Evolutionary conservation across 2,329 filamentous ascomycete species (phyloP), one percentile per base, ranked within the genome.

Genomic region (Phyllosticta ampelicida): DNA sequence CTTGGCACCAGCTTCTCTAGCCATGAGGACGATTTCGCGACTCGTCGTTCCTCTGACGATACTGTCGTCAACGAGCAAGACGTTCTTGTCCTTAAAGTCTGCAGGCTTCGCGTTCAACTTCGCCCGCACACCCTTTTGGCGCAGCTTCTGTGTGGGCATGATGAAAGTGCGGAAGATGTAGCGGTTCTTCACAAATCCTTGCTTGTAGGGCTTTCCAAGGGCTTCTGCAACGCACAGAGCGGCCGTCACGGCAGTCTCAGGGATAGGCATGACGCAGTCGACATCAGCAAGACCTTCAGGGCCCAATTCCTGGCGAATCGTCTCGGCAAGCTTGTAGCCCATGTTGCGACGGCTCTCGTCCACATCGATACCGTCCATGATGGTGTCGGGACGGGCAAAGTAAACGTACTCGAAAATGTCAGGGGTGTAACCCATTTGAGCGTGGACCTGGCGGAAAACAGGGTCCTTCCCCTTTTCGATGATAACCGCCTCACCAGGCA

Each of bases 401-500:
- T 96, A 96, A 60, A 95, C 86, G 63, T 85, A 90, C 73, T 95
- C 89, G 66, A 95, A 94, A 61, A 90, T 87, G 69, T 96, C 90
- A 0, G 90, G 90, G 1, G 87, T 85, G 68, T 95, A 95, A 16
- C 80, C 78, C 65, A 81, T 79, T 64, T 80, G 79, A 60, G 81
- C 74, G 48, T 85, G 82, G 13, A 96, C 84, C 71, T 95, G 89
- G 62, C 80, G 78, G 76, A 91, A 94, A 53, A 85, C 80, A 0
- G 89, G 89, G 56, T 78, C 76, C 54, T 81, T 78, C 48, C 89
- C 89, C 74, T 95, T 95, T 66, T 86, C 78, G 62, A 95, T 85
- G 67, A 95, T 90, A 61, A 95, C 89, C 2, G 89, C 90, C 73
- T 95, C 82, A 20, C 91, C 90, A 0, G 90, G 90, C 56, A 86